phyloP scores from a whole-genome alignment of 345 rosid species.

The Linum usitatissimum region DNA sequence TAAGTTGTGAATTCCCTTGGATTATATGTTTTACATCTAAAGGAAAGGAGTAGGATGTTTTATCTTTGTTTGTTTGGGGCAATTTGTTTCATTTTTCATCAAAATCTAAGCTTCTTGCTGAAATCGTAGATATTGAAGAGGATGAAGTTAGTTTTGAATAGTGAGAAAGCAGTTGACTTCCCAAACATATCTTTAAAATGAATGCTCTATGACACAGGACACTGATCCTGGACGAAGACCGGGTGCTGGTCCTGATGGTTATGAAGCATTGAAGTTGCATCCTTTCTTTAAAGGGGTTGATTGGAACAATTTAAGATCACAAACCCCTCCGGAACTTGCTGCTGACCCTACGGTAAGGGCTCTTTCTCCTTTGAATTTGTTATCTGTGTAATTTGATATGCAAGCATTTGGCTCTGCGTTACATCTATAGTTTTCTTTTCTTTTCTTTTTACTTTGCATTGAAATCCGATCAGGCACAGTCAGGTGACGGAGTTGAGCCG shows the following conservation, averaged over 20 bases:
- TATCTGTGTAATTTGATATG: not conserved
- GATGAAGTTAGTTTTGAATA: no score
- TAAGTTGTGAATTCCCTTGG: constrained; percentile 24
- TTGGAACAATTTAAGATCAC: not conserved
- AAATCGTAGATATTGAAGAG: no score
- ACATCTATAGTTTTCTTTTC: no score
- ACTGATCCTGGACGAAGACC: constrained; percentile 83
- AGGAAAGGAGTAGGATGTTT: not conserved
- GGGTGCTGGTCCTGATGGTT: constrained; percentile 86
- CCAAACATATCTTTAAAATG: no score
- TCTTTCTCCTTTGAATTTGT: no score
- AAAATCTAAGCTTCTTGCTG: no score
- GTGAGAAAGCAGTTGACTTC: no score
- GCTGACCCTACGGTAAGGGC: not conserved
- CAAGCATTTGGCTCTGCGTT: not conserved
- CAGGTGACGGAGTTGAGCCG: constrained; percentile 35
- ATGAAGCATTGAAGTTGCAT: constrained; percentile 68
- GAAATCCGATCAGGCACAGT: constrained; percentile 28
- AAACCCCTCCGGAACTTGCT: not conserved
- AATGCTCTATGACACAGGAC: constrained; percentile 38
- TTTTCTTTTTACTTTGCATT: not conserved
- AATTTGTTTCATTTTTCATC: not conserved
- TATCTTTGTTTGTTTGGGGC: not conserved
- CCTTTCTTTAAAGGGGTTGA: constrained; percentile 47
- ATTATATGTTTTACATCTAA: not conserved